These are phyloP conservation scores for Sanguinoderma infundibulare DNA, from an alignment of 1,284 basidiomycete genomes.

Conservation along the genomic window DNA sequence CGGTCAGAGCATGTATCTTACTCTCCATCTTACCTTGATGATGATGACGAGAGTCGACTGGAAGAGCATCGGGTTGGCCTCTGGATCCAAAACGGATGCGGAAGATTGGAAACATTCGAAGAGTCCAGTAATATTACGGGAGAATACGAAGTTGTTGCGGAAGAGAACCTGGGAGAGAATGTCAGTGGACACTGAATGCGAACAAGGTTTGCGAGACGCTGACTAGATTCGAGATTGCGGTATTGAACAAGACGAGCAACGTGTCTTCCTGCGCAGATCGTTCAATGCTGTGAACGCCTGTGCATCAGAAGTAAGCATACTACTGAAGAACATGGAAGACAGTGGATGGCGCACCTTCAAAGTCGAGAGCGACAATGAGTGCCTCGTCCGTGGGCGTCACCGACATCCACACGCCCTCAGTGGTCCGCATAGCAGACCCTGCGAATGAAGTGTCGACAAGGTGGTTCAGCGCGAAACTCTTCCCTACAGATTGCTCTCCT, in stretches of 20 bases:
- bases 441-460: conserved; percentile 68
- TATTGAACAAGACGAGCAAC: conserved; percentile 65
- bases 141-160: conserved; percentile 66
- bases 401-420: conserved; percentile 73
- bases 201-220: neutral
- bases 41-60: conserved; percentile 63
- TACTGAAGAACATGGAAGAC: too few relatives aligned
- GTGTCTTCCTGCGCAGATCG: conserved; percentile 67
- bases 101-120: conserved; percentile 72
- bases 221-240: conserved; percentile 67
- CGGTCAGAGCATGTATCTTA: too few relatives aligned
- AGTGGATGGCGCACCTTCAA: conserved; percentile 59
- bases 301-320: too few relatives aligned
- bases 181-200: too few relatives aligned
- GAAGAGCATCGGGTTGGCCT: conserved; percentile 60
- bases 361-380: conserved; percentile 64
- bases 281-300: conserved; percentile 70
- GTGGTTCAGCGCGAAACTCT: conserved; percentile 65
- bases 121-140: conserved; percentile 59
- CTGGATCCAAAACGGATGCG: conserved; percentile 59
- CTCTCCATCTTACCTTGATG: conserved; percentile 57
- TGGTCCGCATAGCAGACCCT: conserved; percentile 69
- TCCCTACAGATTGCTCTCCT: conserved; percentile 64
- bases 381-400: conserved; percentile 61
- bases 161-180: conserved; percentile 63